phyloP scores from a whole-genome alignment of 371 early-diverging fungal species.

The Zancudomyces culisetae region DNA sequence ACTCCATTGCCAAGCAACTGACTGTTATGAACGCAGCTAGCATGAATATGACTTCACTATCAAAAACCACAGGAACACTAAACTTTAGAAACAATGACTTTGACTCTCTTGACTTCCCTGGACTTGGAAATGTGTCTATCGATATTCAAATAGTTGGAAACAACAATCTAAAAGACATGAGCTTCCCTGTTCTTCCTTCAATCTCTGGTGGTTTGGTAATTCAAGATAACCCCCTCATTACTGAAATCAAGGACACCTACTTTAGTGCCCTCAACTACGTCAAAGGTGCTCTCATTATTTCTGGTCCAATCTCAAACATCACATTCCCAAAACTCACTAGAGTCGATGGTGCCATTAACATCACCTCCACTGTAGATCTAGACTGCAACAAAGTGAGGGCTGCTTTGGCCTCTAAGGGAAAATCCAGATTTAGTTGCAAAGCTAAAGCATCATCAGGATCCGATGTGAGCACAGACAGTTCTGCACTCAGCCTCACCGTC shows the following conservation, averaged over 20 bases:
- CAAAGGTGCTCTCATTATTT: background rate
- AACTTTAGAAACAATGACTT: background rate
- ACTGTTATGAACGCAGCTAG: background rate
- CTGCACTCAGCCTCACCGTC: too few relatives aligned
- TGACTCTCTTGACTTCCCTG: background rate
- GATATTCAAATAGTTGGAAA: background rate
- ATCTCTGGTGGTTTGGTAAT: background rate
- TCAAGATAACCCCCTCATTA: background rate
- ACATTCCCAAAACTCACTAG: background rate
- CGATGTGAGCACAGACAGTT: too few relatives aligned
- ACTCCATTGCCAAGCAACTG: background rate
- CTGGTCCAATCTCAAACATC: background rate
- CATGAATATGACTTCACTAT: background rate
- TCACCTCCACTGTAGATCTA: background rate
- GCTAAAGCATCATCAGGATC: background rate
- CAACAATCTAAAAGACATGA: background rate
- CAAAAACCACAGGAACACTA: background rate
- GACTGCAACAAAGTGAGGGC: background rate
- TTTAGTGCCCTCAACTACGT: background rate
- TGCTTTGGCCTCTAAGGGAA: background rate
- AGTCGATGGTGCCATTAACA: slow-evolving; percentile 1
- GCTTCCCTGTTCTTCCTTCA: background rate
- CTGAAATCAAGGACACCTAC: background rate
- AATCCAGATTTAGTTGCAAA: background rate
- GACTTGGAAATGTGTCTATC: background rate